Evolutionary conservation across 805 yeast species (phyloP), one percentile per base, ranked within the genome.

Genomic region (Saturnispora saitoi): DNA sequence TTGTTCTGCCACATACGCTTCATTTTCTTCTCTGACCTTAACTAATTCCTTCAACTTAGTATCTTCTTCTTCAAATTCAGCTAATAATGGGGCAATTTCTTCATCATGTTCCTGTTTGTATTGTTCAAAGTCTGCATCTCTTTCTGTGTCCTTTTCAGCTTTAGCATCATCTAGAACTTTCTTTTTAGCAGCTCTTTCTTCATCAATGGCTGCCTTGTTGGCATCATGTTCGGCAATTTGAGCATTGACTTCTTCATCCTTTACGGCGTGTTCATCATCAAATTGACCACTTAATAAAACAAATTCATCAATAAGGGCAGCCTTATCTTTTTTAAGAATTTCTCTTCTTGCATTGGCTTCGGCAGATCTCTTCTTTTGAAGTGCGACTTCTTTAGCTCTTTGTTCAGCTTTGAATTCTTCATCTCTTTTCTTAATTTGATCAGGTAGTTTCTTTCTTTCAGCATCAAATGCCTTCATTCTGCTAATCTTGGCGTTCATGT

Each of bases 401-500:
- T 69, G 71, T 54, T 75, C 75, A 36, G 54, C 58, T 42, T 59
- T 58, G 34, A 55, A 58, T 51, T 66, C 66, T 51, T 64, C 66
- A 56, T 70, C 71, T 51, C 70, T 65, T 39, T 62, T 59, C 55
- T 70, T 72, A 57, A 70, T 68, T 37, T 68, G 71, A 40, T 64
- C 69, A 48, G 73, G 71, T 42, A 65, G 54, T 49, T 64, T 59
- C 50, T 68, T 65, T 46, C 68, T 70, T 22, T 65, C 67, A 45
- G 68, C 68, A 63, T 82, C 86, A 38, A 69, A 67, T 49, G 95
- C 78, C 67, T 87, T 91, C 43, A 77, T 75, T 20, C 66, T 71
- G 19, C 95, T 95, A 26, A 54, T 53, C 60, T 85, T 82, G 42
- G 71, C 66, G 56, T 77, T 72, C 58, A 91, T 78, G 64, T 87